phyloP scores from a whole-genome alignment of 495 filamentous ascomycete species.

The Viridothelium virens region DNA sequence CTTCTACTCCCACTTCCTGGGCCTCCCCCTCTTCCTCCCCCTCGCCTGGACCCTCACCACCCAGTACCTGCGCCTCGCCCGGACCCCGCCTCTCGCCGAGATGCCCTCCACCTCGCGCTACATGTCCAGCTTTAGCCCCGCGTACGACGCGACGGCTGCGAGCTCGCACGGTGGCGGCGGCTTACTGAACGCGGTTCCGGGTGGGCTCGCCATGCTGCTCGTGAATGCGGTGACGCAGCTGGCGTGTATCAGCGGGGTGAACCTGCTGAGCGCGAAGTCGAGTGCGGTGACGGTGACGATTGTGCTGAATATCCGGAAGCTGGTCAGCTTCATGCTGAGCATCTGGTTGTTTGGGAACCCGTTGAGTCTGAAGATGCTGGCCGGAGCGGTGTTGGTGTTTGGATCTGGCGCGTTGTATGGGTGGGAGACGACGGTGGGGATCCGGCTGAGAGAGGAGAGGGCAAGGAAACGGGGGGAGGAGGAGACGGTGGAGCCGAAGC shows the following conservation, averaged over 20 bases:
- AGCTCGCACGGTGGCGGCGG: constrained; percentile 14
- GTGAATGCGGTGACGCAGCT: constrained; percentile 90
- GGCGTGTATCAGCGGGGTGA: constrained; percentile 88
- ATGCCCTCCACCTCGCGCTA: constrained; percentile 15
- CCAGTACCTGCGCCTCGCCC: constrained; percentile 45
- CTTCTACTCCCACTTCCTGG: constrained; percentile 83
- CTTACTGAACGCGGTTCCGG: constrained; percentile 48
- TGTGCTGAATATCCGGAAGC: constrained; percentile 87
- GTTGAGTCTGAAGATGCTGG: constrained; percentile 61
- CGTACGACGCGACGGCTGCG: too few relatives aligned
- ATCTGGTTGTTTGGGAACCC: constrained; percentile 89
- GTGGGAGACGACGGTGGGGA: constrained; percentile 47
- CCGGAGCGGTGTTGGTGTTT: constrained; percentile 81
- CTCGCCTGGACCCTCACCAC: constrained; percentile 40
- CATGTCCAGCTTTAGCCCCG: not conserved
- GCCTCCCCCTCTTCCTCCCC: constrained; percentile 57
- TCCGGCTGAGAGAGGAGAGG: not conserved
- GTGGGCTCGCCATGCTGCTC: constrained; percentile 60
- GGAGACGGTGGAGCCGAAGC: not conserved
- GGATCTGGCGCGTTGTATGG: constrained; percentile 81
- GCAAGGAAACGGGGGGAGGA: not conserved
- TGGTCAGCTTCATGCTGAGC: constrained; percentile 83
- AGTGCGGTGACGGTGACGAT: constrained; percentile 94
- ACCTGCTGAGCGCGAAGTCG: constrained; percentile 73
- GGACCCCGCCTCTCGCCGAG: constrained; percentile 37